phyloP scores from a whole-genome alignment of 192 early-diverging fungal species.

The Backusella luteola region DNA sequence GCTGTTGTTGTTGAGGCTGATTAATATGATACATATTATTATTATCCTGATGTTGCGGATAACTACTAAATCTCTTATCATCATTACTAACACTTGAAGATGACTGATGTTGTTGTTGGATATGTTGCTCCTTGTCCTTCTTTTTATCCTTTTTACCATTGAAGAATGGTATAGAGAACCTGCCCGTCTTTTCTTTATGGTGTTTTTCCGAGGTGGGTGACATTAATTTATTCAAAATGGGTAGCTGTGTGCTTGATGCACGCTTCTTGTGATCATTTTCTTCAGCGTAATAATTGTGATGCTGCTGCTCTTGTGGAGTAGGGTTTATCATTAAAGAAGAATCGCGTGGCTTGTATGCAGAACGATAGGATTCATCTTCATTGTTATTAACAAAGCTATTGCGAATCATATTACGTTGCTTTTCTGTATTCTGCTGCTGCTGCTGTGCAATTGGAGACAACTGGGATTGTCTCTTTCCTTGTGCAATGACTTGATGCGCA shows the following conservation, averaged over 20 bases:
- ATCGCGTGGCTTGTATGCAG: neutral
- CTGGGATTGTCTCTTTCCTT: conserved; percentile 7
- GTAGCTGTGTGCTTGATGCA: neutral
- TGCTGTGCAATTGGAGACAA: neutral
- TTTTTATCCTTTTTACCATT: conserved; percentile 13
- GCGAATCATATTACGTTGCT: conserved; percentile 5
- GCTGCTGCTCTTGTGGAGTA: neutral
- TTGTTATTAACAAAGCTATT: conserved; percentile 12
- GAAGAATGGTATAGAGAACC: conserved; percentile 10
- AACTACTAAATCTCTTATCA: neutral
- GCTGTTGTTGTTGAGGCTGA: neutral
- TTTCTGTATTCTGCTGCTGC: neutral
- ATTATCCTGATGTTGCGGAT: neutral
- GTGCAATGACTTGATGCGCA: conserved; percentile 18
- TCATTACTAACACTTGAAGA: neutral
- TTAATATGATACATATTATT: neutral
- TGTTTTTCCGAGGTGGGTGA: neutral
- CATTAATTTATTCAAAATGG: neutral
- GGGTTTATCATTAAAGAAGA: neutral
- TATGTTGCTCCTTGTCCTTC: conserved; percentile 3
- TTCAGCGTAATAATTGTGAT: neutral
- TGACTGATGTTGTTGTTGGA: neutral
- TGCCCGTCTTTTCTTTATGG: neutral
- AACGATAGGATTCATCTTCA: neutral
- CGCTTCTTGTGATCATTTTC: conserved; percentile 1